Evolutionary conservation across 2,329 filamentous ascomycete genomes (phyloP), one percentile per base, ranked within the genome.

Genomic region (Exserohilum rostratum): DNA sequence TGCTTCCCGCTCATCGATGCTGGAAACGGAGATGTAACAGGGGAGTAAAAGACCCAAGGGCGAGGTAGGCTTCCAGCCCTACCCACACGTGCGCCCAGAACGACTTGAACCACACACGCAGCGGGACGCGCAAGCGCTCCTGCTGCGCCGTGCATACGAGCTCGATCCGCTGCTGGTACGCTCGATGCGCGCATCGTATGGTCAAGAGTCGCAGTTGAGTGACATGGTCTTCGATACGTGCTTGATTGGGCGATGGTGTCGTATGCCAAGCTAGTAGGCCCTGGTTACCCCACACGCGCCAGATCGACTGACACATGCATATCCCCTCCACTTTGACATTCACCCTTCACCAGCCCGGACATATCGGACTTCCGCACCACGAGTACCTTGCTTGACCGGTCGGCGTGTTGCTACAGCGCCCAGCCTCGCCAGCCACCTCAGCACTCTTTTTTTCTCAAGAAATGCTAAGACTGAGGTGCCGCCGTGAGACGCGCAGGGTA

Each of bases 211-310:
- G 49, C 31, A 46, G 53, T 56, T 50, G 57, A 48, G 46, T 35
- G 60, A 31, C 47, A 38, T 54, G 29, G 37, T 35, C 17, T 42
- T 57, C 49, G 20, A 52, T 57, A 46, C 57, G 45, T 56, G 30
- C 45, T 61, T 52, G 27, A 38, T 64, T 53, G 31, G 62, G 58
- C 57, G 56, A 67, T 71, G 61, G 60, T 66, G 25, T 61, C 56
- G 70, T 71, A 37, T 57, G 68, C 68, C 70, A 70, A 73, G 69
- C 15, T 9, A 20, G 7, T 34, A 49, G 58, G 48, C 57, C 34
- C 55, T 57, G 38, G 37, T 46, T 66, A 64, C 65, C 66, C 68
- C 69, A 69, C 69, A 70, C 67, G 65, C 51, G 34, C 53, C 64
- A 63, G 67, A 64, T 66, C 57, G 35, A 60, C 58, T 66, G 66